Percentiles rank a stretch among this genome's conserved stretches.
phyloP scores from a whole-genome alignment of 306 rosid species.

The Nissolia schottii region DNA sequence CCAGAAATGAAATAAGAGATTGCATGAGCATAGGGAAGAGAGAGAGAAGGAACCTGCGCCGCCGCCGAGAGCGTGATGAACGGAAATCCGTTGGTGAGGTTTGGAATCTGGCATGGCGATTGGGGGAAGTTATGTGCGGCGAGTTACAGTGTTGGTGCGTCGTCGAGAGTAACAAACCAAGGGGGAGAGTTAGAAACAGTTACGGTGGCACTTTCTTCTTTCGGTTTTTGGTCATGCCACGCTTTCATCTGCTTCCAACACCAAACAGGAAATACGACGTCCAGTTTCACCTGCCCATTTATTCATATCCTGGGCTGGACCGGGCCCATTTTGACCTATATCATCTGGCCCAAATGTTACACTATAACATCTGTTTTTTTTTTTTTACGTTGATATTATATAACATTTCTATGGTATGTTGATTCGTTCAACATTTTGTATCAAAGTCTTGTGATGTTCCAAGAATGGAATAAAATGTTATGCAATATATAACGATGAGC shows the following conservation, averaged over 20 bases:
- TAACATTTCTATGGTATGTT: too few relatives aligned
- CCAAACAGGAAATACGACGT: conserved; percentile 9
- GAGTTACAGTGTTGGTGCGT: not conserved
- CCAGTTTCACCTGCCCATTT: not conserved
- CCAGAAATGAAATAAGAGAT: not conserved
- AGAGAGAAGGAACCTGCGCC: conserved; percentile 60
- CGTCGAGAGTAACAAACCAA: conserved; percentile 2
- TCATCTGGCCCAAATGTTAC: conserved; percentile 7
- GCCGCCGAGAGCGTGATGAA: conserved; percentile 72
- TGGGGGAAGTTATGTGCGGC: conserved; percentile 33
- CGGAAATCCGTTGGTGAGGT: conserved; percentile 41
- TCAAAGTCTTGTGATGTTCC: too few relatives aligned
- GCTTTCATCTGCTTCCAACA: not conserved
- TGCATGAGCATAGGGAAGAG: conserved; percentile 8
- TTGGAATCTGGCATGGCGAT: conserved; percentile 71
- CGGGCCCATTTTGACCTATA: not conserved
- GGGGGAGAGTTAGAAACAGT: not conserved
- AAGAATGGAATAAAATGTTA: too few relatives aligned
- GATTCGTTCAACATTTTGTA: too few relatives aligned
- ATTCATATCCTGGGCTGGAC: conserved; percentile 18
- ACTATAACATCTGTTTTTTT: too few relatives aligned
- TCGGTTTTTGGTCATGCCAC: conserved; percentile 6
- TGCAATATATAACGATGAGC: too few relatives aligned
- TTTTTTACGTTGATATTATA: too few relatives aligned
- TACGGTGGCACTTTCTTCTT: conserved; percentile 28